Evolutionary conservation across 2,329 filamentous ascomycete genomes (phyloP), one percentile per base, ranked within the genome.

Genomic region (Colletotrichum eremochloae): DNA sequence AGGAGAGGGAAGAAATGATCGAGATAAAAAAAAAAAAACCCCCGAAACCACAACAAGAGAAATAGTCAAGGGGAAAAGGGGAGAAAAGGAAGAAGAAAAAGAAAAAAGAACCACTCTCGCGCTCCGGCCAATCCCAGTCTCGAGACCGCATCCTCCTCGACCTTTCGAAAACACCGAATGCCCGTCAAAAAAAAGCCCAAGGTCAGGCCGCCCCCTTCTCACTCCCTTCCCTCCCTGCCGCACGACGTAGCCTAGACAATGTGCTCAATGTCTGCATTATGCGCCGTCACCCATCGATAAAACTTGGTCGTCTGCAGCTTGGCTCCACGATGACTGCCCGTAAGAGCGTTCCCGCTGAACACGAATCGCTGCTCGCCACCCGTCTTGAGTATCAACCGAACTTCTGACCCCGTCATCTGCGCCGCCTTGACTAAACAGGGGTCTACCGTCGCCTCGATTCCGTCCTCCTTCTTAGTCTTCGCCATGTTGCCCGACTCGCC

Each of bases 251-350:
- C 42, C 48, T 53, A 72, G 20, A 29, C 50, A 24, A 69, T n/a
- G 29, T 73, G 63, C 60, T 69, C 60, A 29, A 74, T 68, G 2
- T 55, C 62, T 18, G 46, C 29, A 33, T 73, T 74, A 58, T 57
- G 63, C 12, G n/a, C 33, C 40, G 62, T 63, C 33, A 74, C 46
- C 71, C 71, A 74, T 4, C 53, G 46, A 33, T 71, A 70, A 50
- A 74, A 74, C 63, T 71, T 74, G 15, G 52, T 46, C 24, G 57
- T 68, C 36, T 73, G 71, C 42, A 70, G 60, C 44, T 31, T 44
- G 11, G 56, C 63, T 52, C 67, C 63, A 2, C 67, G 67, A 11
- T 44, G 42, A 50, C 63, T 73, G 33, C 71, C 71, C 29, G 71
- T 72, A 24, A 60, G 31, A 20, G 44, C 33, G 40, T 73, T 72